Evolutionary conservation across 495 filamentous ascomycete genomes (phyloP), one percentile per base, ranked within the genome.

Genomic region (Aspergillus steynii): DNA sequence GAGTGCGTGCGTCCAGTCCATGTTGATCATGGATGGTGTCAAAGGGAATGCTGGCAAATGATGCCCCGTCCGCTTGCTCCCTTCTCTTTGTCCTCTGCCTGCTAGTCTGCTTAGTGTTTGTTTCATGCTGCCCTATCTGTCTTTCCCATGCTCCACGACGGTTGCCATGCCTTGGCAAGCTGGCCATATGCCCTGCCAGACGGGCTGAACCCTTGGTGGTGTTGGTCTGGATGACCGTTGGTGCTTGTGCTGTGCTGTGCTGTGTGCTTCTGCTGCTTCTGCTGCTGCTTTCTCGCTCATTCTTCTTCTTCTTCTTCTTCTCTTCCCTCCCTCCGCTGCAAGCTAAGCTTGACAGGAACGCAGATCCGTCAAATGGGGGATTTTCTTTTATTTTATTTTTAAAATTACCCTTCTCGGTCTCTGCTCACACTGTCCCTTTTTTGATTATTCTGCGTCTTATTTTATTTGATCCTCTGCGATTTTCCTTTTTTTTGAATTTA

Each of bases 281-380:
- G 31, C 31, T 32, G 31, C 31, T 32, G 31, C 31, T 32, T 32
- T 32, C 31, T 25, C 50, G 15, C 50, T 34, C 53, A 47, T 25
- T 50, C 48, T 53, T 9, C 4, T n/a, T 53, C 51, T 53, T 29
- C 29, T 29, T 34, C 28, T 14, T 29, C 12, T 31, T 14, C 56
- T 25, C 32, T 47, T 56, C 26, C 29, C 32, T 37, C 32, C 37
- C 45, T 56, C 51, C 61, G 56, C 63, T 64, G 58, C 61, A 69
- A 63, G 56, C 64, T 70, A 65, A 70, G 67, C 67, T 67, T 67
- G 67, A 61, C 62, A 62, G 61, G 64, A 64, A 65, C 60, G 62
- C 67, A 61, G 64, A 67, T 70, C 62, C 59, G 64, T 66, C 67
- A 64, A 70, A 65, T 70, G 58, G 60, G 64, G 54, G 60, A 63